These are phyloP conservation scores for Microbotryum saponariae DNA, from an alignment of 1,284 basidiomycete genomes.

Conservation along the genomic window DNA sequence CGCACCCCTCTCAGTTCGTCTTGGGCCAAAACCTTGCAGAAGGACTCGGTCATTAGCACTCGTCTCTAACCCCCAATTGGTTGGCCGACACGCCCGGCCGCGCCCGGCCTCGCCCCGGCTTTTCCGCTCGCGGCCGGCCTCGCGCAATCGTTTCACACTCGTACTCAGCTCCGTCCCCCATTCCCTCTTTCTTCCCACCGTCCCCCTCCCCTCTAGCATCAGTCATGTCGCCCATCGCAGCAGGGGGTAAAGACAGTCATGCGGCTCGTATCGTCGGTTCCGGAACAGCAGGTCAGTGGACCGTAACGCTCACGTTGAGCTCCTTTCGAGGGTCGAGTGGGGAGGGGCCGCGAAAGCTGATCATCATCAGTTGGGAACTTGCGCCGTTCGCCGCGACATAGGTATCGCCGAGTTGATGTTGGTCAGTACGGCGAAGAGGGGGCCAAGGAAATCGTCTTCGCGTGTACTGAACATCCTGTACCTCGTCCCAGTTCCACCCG, in stretches of 20 bases:
- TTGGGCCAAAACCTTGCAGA: no score
- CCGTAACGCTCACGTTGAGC: not conserved
- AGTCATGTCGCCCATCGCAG: conserved; percentile 47
- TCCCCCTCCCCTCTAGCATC: not conserved
- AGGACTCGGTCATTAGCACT: no score
- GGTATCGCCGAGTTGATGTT: conserved; percentile 84
- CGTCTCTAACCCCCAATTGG: no score
- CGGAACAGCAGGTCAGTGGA: conserved; percentile 68
- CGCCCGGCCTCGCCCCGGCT: no score
- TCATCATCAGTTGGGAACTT: not conserved
- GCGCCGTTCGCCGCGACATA: conserved; percentile 37
- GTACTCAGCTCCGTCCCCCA: no score
- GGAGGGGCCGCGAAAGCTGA: not conserved
- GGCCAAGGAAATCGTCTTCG: conserved; percentile 70
- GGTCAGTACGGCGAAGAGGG: conserved; percentile 41
- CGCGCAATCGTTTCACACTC: no score
- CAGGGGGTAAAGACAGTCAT: conserved; percentile 74
- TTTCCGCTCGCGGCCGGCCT: no score
- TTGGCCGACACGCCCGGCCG: no score
- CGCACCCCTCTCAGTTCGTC: no score
- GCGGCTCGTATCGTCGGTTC: conserved; percentile 86
- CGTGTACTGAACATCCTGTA: not conserved
- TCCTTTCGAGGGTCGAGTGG: not conserved
- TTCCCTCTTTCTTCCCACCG: not conserved
- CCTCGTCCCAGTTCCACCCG: not conserved